Evolutionary conservation across 768 basidiomycete genomes (phyloP), one percentile per base, ranked within the genome.

Genomic region (Auriscalpium vulgare): DNA sequence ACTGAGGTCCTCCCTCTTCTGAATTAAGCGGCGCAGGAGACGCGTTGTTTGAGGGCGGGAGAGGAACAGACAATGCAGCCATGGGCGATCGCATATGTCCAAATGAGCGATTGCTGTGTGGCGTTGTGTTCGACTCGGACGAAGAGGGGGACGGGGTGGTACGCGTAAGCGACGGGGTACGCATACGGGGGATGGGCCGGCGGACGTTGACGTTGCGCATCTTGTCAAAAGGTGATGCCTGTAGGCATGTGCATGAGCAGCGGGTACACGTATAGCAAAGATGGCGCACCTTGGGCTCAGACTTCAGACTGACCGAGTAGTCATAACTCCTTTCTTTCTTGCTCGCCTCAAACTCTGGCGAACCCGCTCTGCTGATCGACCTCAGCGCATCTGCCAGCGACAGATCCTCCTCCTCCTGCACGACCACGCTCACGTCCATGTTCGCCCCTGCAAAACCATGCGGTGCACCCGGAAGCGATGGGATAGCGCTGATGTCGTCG

Each of bases 91-190:
- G 54, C 19, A 56, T 62, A 35, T 29, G 29, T 29, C 29, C 29
- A 29, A 47, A 37, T 10, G 61, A 56, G 43, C 49, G 54, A 37
- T 37, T 57, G 36, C 59, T 55, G 19, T 57, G 59, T 8, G 85
- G 85, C 2, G 85, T 88, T 3, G 85, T 84, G 59, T 86, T 77
- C 1, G 80, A 67, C 0, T 83, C 78, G 5, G 84, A 85, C 10
- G 85, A 82, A 0, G 76, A 74, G 21, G 75, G 75, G 1, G 83
- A 83, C 37, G 82, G 78, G 0, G 78, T 76, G 1, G 83, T 85
- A 51, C 78, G 78, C 8, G 86, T 79, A 9, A 88, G 73, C 2
- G 85, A 87, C 5, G 86, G 86, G 5, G 85, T 87, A 29, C 85
- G 80, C 17, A 74, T 73, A 34, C 82, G 76, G 17, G 74, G 63